Base-by-base conservation (phyloP, 108 stramenopile species). In the Cyclotella distinguenda region DNA sequence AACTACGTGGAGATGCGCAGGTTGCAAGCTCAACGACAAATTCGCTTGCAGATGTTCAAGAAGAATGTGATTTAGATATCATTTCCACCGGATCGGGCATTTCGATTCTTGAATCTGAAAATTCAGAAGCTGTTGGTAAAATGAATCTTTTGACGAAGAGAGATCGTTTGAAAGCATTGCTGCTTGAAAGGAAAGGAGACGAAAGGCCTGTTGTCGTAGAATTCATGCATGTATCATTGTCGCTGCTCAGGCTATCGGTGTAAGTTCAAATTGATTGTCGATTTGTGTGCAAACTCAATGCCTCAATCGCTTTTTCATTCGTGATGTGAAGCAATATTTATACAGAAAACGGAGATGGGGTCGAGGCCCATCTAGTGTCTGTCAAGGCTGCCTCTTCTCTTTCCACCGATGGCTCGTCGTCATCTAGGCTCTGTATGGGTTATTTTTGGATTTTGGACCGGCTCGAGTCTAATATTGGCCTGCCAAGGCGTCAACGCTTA, bases 391-490 rank as follows among this genome's bases (percentile, higher is more conserved):
- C 89, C 11, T 59, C 74, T 1, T 52, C 80, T 23, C 58, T 74
- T 15, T 43, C 45, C 21, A 79, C 76, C 1, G 86, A 91, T 68
- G 87, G 82, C 60, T 71, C 83, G 4, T 81, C 84, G 6, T 51
- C 56, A 12, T 55, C 47, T 9, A 70, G 77, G 30, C 59, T 90
- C 13, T 61, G 64, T 6, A 94, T 94, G 93, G 93, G 89, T 31
- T 89, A 82, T 81, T 94, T 94, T 58, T 94, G 93, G 93, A 72
- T 94, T 56, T 34, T 91, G 7, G 89, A 94, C 54, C 57, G 69
- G 43, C 68, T 89, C 2, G 61, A 77, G 43, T 56, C 55, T 10
- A 56, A 67, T 18, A 59, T 53, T 0, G 64, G 64, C 45, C 31
- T 70, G 35, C 68, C 74, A 21, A 63, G 89, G 42, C 43, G 57